Percentiles rank a stretch among this genome's conserved stretches.
These are phyloP conservation scores for Amanita fuliginea DNA, from an alignment of 768 basidiomycete genomes.

Conservation along the genomic window DNA sequence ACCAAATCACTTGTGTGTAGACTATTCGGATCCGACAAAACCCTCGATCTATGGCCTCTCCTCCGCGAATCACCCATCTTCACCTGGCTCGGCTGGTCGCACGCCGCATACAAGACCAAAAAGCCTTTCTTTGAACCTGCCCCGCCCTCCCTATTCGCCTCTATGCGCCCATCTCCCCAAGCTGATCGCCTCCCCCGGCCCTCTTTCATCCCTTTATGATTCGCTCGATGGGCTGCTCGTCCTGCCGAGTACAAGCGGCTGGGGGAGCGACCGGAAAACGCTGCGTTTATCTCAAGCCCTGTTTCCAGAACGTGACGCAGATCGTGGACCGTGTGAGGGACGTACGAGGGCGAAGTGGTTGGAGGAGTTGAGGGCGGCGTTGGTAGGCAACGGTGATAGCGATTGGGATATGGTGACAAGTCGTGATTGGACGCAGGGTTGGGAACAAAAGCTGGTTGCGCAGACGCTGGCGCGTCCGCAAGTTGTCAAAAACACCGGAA, in stretches of 20 bases:
- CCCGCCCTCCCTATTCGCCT: background rate
- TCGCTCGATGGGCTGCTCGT: constrained; percentile 7
- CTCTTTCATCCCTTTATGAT: background rate
- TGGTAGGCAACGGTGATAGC: constrained; percentile 14
- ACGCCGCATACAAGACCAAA: constrained; percentile 8
- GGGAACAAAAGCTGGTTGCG: constrained; percentile 45
- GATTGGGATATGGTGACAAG: constrained; percentile 43
- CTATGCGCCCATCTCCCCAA: background rate
- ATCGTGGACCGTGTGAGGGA: constrained; percentile 32
- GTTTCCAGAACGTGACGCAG: constrained; percentile 39
- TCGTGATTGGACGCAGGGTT: constrained; percentile 37
- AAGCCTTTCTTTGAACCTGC: constrained; percentile 3
- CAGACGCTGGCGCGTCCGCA: constrained; percentile 55
- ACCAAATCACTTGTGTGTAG: background rate
- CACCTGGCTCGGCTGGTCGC: constrained; percentile 9
- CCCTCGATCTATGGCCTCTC: constrained; percentile 10
- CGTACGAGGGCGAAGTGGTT: constrained; percentile 31
- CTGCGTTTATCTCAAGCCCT: constrained; percentile 31
- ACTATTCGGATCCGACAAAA: constrained; percentile 9
- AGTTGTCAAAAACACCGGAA: too few relatives aligned
- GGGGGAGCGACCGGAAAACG: constrained; percentile 11
- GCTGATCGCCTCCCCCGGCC: background rate
- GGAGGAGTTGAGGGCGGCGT: constrained; percentile 27
- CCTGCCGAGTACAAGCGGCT: constrained; percentile 9
- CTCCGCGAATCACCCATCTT: constrained; percentile 10